These are phyloP conservation scores for Actinomortierella ambigua DNA, from an alignment of 371 early-diverging fungal species.

Conservation along the genomic window DNA sequence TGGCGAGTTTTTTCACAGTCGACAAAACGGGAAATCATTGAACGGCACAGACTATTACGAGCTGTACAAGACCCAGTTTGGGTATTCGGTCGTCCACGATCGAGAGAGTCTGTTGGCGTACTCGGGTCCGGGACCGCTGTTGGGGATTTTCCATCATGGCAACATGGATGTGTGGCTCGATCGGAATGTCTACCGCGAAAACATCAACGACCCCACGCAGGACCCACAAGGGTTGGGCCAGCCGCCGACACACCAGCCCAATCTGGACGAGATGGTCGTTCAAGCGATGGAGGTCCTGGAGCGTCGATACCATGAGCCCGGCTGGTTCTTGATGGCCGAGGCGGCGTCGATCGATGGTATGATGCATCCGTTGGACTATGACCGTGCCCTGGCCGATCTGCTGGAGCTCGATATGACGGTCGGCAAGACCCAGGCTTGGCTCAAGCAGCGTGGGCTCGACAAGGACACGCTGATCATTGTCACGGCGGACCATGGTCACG, in stretches of 20 bases:
- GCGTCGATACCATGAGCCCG: slow-evolving; percentile 58
- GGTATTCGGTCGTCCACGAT: slow-evolving; percentile 57
- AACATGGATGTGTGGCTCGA: slow-evolving; percentile 69
- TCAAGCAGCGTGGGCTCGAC: slow-evolving; percentile 45
- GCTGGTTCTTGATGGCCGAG: slow-evolving; percentile 71
- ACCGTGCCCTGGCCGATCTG: slow-evolving; percentile 64
- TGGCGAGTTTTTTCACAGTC: slow-evolving; percentile 49
- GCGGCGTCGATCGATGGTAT: slow-evolving; percentile 68
- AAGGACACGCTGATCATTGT: slow-evolving; percentile 64
- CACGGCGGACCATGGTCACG: slow-evolving; percentile 71
- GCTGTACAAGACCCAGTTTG: slow-evolving; percentile 38
- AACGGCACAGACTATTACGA: slow-evolving; percentile 56
- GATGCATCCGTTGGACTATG: slow-evolving; percentile 64
- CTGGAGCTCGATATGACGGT: slow-evolving; percentile 68
- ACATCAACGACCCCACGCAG: slow-evolving; percentile 51
- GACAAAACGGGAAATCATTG: slow-evolving; percentile 38
- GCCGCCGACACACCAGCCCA: slow-evolving; percentile 55
- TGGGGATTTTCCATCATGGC: slow-evolving; percentile 62
- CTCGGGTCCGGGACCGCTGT: slow-evolving; percentile 50
- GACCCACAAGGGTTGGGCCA: too few relatives aligned
- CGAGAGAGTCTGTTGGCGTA: slow-evolving; percentile 51
- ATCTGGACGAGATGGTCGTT: slow-evolving; percentile 61
- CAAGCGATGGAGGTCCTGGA: slow-evolving; percentile 56
- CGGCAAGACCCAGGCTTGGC: slow-evolving; percentile 56
- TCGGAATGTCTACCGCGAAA: slow-evolving; percentile 56